These are phyloP conservation scores for Ogataea hybrid DNA, from an alignment of 1,139 yeast species.

Conservation along the genomic window DNA sequence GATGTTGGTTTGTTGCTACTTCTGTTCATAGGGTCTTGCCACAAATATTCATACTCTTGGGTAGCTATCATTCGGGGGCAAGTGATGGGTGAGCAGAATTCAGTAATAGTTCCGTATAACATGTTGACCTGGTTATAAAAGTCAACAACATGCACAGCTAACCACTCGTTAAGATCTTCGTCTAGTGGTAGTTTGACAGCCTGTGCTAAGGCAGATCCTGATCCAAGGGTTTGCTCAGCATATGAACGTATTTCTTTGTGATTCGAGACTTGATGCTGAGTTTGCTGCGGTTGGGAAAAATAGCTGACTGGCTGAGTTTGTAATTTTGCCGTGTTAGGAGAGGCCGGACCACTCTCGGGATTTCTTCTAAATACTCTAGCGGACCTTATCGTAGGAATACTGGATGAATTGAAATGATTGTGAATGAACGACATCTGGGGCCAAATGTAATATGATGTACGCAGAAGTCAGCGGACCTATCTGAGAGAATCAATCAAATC, in stretches of 20 bases:
- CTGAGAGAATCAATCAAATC: too few species aligned
- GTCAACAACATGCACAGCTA: conserved; percentile 89
- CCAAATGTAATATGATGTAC: too few species aligned
- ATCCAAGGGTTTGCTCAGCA: conserved; percentile 93
- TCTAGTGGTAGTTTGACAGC: conserved; percentile 94
- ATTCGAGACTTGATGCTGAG: conserved; percentile 37
- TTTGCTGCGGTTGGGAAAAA: conserved; percentile 25
- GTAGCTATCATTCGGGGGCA: conserved; percentile 98
- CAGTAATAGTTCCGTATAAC: conserved; percentile 95
- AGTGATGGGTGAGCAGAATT: conserved; percentile 87
- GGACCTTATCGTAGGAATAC: conserved; percentile 30
- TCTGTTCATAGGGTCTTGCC: conserved; percentile 73
- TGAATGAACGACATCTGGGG: conserved; percentile 26
- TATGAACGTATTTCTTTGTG: conserved; percentile 64
- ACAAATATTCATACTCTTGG: conserved; percentile 90
- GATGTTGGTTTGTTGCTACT: conserved; percentile 56
- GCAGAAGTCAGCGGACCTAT: too few species aligned
- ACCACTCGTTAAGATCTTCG: conserved; percentile 91
- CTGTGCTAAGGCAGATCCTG: conserved; percentile 84
- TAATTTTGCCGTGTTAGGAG: conserved; percentile 18
- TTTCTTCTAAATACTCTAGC: conserved; percentile 29
- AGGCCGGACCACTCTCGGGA: conserved; percentile 24
- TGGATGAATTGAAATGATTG: conserved; percentile 26
- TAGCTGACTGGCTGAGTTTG: conserved; percentile 5
- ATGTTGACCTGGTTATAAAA: conserved; percentile 94